These are phyloP conservation scores for Anthoceros angustus DNA, from an alignment of 225 moss, liverwort and hornwort genomes.

Conservation along the genomic window DNA sequence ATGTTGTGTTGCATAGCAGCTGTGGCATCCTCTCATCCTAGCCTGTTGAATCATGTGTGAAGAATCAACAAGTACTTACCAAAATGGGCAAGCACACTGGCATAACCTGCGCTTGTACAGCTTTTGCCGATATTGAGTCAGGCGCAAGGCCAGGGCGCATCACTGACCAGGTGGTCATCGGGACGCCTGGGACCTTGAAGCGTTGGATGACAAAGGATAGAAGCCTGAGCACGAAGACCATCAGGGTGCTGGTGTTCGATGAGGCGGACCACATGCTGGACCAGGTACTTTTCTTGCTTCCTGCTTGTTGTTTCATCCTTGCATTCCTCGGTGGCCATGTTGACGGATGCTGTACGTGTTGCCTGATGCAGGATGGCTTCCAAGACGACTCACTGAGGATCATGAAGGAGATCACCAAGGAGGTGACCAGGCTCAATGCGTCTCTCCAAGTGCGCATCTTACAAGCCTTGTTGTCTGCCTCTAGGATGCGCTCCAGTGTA, in stretches of 20 bases:
- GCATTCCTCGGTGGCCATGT: neutral
- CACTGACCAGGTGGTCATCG: constrained; percentile 77
- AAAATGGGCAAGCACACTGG: constrained; percentile 86
- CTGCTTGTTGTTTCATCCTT: neutral
- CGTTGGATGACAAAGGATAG: constrained; percentile 79
- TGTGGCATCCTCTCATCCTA: neutral
- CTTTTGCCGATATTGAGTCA: constrained; percentile 27
- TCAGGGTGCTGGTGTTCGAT: constrained; percentile 83
- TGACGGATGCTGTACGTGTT: neutral
- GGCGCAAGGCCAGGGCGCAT: constrained; percentile 49
- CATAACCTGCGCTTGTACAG: constrained; percentile 57
- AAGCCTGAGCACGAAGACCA: constrained; percentile 50
- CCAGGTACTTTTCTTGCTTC: constrained; percentile 31
- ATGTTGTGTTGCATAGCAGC: neutral
- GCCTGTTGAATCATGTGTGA: constrained; percentile 4
- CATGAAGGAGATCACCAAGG: constrained; percentile 13
- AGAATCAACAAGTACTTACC: constrained; percentile 87
- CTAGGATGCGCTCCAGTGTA: neutral
- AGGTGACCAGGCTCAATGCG: constrained; percentile 32
- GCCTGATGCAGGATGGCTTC: constrained; percentile 66
- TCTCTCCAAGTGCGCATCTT: constrained; percentile 34
- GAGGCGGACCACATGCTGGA: constrained; percentile 99
- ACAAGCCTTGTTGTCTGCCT: neutral
- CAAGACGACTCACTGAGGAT: constrained; percentile 87
- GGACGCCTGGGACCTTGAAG: constrained; percentile 91